Base-by-base conservation (phyloP, 164 flowering plant genomes). In the Vitis amurensis region DNA sequence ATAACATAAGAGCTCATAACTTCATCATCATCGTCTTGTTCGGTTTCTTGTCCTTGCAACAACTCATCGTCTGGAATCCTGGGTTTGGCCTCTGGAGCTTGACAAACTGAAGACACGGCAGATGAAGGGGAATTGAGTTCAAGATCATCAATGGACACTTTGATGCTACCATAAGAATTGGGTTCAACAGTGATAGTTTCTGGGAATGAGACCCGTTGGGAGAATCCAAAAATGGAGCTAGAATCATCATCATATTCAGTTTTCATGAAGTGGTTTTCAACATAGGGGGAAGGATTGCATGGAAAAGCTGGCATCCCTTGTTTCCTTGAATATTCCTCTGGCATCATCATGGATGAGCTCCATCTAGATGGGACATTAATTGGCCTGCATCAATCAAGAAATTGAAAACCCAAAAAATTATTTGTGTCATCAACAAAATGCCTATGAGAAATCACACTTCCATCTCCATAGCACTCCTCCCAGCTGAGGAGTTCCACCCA, bases 1-100 rank as follows among this genome's bases (percentile, higher is more conserved):
- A 93, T 90, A 5, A 91, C 94, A 71, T 84, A 93, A 59, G 93
- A 87, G 67, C 87, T 80, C 82, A 85, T 79, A 11, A 75, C 68
- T 47, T 86, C 93, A 69, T 79, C 86, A 8, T 71, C 68, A 9
- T 67, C 75, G n/a, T 64, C 81, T 48, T 66, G 58, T 51, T 68
- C 72, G 2, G 51, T 50, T 60, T 47, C 57, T 30, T 67, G 72
- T 13, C 69, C 82, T 50, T 73, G 61, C 59, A 61, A 58, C 55
- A 61, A 2, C 2, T 9, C 64, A 27, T 19, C 17, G 48, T 62
- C 74, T 17, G 61, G 73, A 11, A 55, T 49, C 48, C 50, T 63
- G 60, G 61, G 10, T 12, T 60, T 75, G 53, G 51, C 64, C 55
- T 82, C 80, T 44, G 64, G 30, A 5, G 79, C 86, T 59, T 73